Evolutionary conservation across 2,329 filamentous ascomycete species (phyloP), one percentile per base, ranked within the genome.

Genomic region (Davidsoniella australis): DNA sequence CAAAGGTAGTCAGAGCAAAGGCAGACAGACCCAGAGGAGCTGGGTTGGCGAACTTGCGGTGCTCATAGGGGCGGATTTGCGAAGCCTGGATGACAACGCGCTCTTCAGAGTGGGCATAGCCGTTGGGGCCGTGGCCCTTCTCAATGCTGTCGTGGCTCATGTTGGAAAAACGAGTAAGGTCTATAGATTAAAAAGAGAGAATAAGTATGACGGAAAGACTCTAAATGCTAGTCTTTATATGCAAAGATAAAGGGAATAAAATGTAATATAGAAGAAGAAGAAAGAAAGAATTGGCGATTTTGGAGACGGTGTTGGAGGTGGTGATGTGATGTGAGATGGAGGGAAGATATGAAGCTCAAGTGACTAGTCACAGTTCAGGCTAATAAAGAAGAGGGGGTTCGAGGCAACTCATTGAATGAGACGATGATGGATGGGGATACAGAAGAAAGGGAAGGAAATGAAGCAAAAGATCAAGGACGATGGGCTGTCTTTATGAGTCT

Each of bases 1-100:
- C 76, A 62, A 89, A 89, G 10, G 84, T 89, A 48, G 84, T 89
- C 60, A 89, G 69, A 55, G 84, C 85, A 68, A 89, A 89, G 61
- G 81, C 84, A 54, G 70, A 75, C 45, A 89, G 75, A 55, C 85
- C 84, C 38, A 88, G 71, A 26, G 83, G 84, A 48, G 80, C 82
- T 4, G 84, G 84, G 66, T 88, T 88, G 67, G 74, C 84, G 63
- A 88, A 76, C 68, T 83, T 82, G 65, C 80, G 78, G 61, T 75
- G 72, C 64, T 76, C 74, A 47, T 68, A 66, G 7, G 77, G 68
- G 64, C 72, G 76, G 70, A 80, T 75, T 41, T 71, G 63, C 66
- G 80, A 80, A 47, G 82, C 80, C 63, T 86, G 79, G 63, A 85
- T 51, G 45, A 55, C 46, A 37, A 51, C 45, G 18, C 53, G 50